phyloP scores from a whole-genome alignment of 1,284 basidiomycete genomes.

The Porodaedalea pini region DNA sequence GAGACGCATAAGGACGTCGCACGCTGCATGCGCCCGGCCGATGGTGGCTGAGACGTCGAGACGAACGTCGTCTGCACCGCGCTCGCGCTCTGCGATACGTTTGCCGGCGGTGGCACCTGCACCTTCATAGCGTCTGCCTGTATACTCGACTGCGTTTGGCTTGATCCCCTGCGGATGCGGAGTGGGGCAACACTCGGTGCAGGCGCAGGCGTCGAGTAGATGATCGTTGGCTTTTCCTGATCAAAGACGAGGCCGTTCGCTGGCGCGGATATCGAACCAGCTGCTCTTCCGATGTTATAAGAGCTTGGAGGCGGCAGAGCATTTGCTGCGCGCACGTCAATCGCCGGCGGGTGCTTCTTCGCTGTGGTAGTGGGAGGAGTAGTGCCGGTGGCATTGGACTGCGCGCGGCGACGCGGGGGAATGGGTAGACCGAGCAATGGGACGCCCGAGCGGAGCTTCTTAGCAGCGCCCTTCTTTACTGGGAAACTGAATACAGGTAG shows the following conservation, averaged over 20 bases:
- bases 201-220: slow-evolving; percentile 7
- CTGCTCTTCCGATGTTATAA: slow-evolving; percentile 1
- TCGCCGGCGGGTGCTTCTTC: slow-evolving; percentile 9
- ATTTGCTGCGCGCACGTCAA: slow-evolving; percentile 14
- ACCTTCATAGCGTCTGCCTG: background rate
- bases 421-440: slow-evolving; percentile 8
- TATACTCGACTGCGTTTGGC: background rate
- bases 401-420: slow-evolving; percentile 11
- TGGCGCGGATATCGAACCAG: slow-evolving; percentile 3
- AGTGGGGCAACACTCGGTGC: slow-evolving; percentile 3
- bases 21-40: background rate
- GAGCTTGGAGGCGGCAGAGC: slow-evolving; percentile 3
- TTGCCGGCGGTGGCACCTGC: background rate
- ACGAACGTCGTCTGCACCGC: slow-evolving; percentile 6
- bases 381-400: background rate
- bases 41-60: background rate
- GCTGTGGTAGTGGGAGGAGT: background rate
- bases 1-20: slow-evolving; percentile 8
- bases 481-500: slow-evolving; percentile 1
- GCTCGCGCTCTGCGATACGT: slow-evolving; percentile 6
- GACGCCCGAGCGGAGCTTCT: slow-evolving; percentile 3
- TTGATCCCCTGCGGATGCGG: background rate
- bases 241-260: background rate
- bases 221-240: slow-evolving; percentile 1
- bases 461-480: background rate